Percentiles rank a stretch among this genome's conserved stretches.
Conservation (phyloP, 805 yeast species). For the Tetrapisispora namnaoensis region DNA sequence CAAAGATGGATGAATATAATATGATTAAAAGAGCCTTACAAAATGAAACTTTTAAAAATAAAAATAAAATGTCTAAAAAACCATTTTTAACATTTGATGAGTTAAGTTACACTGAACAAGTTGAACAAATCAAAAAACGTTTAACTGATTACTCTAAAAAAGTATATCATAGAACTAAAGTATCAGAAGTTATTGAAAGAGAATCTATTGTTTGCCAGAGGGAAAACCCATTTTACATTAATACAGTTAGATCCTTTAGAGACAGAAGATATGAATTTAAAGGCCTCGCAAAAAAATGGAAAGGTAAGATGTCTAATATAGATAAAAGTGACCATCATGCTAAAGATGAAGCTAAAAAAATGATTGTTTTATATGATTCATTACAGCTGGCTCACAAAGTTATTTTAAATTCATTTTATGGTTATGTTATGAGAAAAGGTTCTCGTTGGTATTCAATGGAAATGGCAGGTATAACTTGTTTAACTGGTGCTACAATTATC, state of each 20-base stretch:
- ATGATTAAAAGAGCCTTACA: conserved; percentile 81
- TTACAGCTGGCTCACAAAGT: conserved; percentile 95
- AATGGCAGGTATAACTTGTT: conserved; percentile 98
- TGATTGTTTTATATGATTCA: conserved; percentile 89
- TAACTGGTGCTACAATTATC: conserved; percentile 95
- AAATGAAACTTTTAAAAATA: conserved; percentile 64
- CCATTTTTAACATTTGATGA: conserved; percentile 66
- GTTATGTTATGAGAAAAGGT: conserved; percentile 98
- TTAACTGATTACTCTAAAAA: conserved; percentile 77
- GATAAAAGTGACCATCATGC: conserved; percentile 45
- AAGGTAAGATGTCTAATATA: conserved; percentile 58
- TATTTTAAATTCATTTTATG: conserved; percentile 91
- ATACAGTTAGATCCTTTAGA: conserved; percentile 88
- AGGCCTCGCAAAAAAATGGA: conserved; percentile 90
- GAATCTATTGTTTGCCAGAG: conserved; percentile 95
- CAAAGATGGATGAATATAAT: conserved; percentile 81
- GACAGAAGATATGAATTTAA: conserved; percentile 95
- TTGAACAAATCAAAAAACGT: conserved; percentile 61
- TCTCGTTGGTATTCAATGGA: conserved; percentile 99
- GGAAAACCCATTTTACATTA: conserved; percentile 93
- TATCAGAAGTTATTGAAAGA: conserved; percentile 73
- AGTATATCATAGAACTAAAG: conserved; percentile 71
- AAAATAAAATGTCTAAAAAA: conserved; percentile 42
- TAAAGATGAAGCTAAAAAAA: conserved; percentile 84
- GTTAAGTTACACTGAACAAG: conserved; percentile 68